Base-by-base conservation (phyloP, 495 filamentous ascomycete species). In the Aspergillus wentii region DNA sequence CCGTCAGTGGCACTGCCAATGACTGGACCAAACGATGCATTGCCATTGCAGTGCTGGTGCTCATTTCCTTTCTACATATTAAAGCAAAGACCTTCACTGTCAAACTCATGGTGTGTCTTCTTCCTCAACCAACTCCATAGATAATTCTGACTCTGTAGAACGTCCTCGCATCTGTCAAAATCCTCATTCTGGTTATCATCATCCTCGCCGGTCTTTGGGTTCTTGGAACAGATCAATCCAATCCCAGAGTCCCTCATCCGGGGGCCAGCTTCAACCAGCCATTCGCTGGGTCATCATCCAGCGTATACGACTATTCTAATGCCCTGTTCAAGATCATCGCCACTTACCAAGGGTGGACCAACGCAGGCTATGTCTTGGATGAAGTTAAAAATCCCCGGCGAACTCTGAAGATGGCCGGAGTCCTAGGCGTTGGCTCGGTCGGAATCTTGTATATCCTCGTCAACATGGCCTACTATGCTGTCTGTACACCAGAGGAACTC, bases 311-410 rank as follows among this genome's bases (percentile, higher is more conserved):
- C n/a, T 66, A 62, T 29, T 56, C 76, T 13, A 76, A 75, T 4
- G 74, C 79, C 0, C 49, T 87, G 3, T 84, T 84, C 62, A 84
- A 85, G 46, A 74, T 87, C 1, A 71, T 79, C 27, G 83, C 83
- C 40, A 78, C 82, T 0, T 87, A 80, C 45, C 63, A 79, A 1
- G 83, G 80, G 1, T 70, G 80, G 37, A 68, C 64, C 4, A 86
- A 86, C 47, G 68, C 79, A 20, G 82, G 79, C 39, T 83, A 86
- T 41, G 82, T 86, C 9, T 52, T 85, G 32, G 84, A 85, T 43
- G 82, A 88, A 49, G 80, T 86, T 23, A 75, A 77, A 34, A 63
- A 86, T 40, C 83, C 83, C 0, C 72, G 83, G 3, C 64, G 71
- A 8, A 86, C 81, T 0, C 55, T 88, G 8, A 79, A 72, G 32